Evolutionary conservation across 148 eudicot species (phyloP).

Genomic region (Polygonum maritimum): DNA sequence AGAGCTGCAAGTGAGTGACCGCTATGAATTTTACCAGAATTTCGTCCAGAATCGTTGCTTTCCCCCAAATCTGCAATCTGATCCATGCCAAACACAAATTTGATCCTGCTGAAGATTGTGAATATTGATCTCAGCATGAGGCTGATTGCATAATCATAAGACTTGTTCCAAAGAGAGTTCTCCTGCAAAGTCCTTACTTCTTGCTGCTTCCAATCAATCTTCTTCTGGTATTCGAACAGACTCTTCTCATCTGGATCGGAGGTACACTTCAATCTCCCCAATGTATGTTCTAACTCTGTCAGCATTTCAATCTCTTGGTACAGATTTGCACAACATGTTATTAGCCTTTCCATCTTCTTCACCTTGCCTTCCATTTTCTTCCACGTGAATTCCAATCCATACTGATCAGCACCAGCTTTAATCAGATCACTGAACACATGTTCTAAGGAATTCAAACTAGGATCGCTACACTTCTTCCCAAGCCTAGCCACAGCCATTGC

Average conservation of each 20-base stretch:
- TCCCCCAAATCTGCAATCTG: conserved; percentile 18
- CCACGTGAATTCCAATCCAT: conserved; percentile 38
- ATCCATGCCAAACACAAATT: conserved; percentile 45
- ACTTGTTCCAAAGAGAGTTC: conserved; percentile 49
- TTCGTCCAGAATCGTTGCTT: conserved; percentile 20
- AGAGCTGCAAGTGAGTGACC: conserved; percentile 38
- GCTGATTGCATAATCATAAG: conserved; percentile 41
- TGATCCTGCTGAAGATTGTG: conserved; percentile 36
- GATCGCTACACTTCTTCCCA: conserved; percentile 46
- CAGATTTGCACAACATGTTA: conserved; percentile 34
- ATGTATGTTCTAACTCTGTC: conserved; percentile 41
- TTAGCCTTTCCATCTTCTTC: conserved; percentile 51
- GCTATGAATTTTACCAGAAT: conserved; percentile 23
- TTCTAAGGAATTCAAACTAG: conserved; percentile 42
- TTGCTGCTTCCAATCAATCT: conserved; percentile 45
- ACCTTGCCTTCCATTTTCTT: conserved; percentile 53
- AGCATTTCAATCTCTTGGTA: conserved; percentile 55
- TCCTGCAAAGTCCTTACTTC: conserved; percentile 52
- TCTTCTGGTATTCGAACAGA: conserved; percentile 39
- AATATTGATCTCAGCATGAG: conserved; percentile 45
- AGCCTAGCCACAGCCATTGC: conserved; percentile 44
- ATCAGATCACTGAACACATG: conserved; percentile 30
- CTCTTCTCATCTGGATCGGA: conserved; percentile 26
- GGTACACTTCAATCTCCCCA: conserved; percentile 36
- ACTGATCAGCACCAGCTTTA: conserved; percentile 29